These are phyloP conservation scores for Waitea zeae DNA, from an alignment of 1,284 basidiomycete species.

Conservation along the genomic window DNA sequence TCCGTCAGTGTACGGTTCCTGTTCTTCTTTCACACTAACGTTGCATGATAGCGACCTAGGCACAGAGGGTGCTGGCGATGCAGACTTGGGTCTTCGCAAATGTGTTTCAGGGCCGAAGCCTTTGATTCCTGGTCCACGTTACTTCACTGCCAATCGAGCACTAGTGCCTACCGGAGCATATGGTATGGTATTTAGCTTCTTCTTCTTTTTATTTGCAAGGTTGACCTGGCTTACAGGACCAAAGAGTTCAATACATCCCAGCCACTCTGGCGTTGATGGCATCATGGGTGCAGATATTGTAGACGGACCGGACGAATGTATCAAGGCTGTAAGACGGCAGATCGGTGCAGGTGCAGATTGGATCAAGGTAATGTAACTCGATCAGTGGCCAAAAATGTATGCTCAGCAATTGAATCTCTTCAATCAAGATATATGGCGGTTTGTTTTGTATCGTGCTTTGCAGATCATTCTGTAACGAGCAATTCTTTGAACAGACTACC, in stretches of 20 bases:
- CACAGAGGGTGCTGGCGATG: constrained; percentile 47
- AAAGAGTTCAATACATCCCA: constrained; percentile 26
- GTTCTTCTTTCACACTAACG: background rate
- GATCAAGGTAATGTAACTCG: constrained; percentile 26
- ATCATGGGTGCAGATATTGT: constrained; percentile 39
- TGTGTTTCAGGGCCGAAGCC: constrained; percentile 33
- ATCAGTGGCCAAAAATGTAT: too few relatives aligned
- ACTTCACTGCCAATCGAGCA: constrained; percentile 43
- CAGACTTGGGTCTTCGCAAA: constrained; percentile 40
- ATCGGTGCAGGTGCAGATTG: constrained; percentile 55
- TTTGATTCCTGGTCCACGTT: constrained; percentile 41
- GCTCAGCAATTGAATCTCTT: too few relatives aligned
- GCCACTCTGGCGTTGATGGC: constrained; percentile 34
- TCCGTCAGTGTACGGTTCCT: constrained; percentile 11
- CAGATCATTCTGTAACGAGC: constrained; percentile 1
- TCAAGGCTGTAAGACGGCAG: constrained; percentile 38
- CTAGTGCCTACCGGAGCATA: constrained; percentile 48
- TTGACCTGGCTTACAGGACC: too few relatives aligned
- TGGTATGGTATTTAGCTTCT: constrained; percentile 28
- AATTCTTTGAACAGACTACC: constrained; percentile 24
- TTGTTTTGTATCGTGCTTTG: background rate
- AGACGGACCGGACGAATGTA: constrained; percentile 38
- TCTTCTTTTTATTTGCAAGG: too few relatives aligned
- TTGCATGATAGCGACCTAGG: constrained; percentile 32
- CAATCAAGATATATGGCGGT: too few relatives aligned